phyloP scores from a whole-genome alignment of 345 rosid genomes.

The Pelargonium nanum region DNA sequence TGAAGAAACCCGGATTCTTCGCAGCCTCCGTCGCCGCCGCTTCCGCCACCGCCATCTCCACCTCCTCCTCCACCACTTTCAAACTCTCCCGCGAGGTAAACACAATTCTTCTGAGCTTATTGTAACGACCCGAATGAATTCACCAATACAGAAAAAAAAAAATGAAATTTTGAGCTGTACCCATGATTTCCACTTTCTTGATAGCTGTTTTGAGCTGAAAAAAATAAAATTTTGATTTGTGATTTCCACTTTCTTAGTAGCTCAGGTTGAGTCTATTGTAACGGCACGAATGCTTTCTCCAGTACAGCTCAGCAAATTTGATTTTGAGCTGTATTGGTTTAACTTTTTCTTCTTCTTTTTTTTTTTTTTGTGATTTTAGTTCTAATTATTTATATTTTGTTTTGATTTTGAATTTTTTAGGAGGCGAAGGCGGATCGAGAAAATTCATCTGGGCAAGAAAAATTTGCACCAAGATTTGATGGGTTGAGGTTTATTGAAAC shows the following conservation, averaged over 20 bases:
- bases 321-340: background rate
- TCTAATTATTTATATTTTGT: background rate
- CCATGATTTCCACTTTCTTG: background rate
- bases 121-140: background rate
- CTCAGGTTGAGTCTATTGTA: too few relatives aligned
- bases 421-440: conserved; percentile 21
- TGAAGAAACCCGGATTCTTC: conserved; percentile 13
- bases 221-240: background rate
- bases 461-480: conserved; percentile 74
- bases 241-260: background rate
- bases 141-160: background rate
- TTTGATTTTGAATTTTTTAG: background rate
- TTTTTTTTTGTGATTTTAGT: too few relatives aligned
- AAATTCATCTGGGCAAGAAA: conserved; percentile 29
- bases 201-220: background rate
- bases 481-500: conserved; percentile 86
- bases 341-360: background rate
- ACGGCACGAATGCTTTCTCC: too few relatives aligned
- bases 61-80: conserved; percentile 31
- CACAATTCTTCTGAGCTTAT: background rate
- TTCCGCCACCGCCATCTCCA: conserved; percentile 12
- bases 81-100: conserved; percentile 37
- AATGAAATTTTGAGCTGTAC: background rate
- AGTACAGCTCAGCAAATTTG: conserved; percentile 3
- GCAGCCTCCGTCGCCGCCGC: conserved; percentile 16